Percentiles rank a stretch among this genome's conserved stretches.
Evolutionary conservation across 352 stramenopile genomes (phyloP).

Genomic region (Chrysophaeum taylorii): DNA sequence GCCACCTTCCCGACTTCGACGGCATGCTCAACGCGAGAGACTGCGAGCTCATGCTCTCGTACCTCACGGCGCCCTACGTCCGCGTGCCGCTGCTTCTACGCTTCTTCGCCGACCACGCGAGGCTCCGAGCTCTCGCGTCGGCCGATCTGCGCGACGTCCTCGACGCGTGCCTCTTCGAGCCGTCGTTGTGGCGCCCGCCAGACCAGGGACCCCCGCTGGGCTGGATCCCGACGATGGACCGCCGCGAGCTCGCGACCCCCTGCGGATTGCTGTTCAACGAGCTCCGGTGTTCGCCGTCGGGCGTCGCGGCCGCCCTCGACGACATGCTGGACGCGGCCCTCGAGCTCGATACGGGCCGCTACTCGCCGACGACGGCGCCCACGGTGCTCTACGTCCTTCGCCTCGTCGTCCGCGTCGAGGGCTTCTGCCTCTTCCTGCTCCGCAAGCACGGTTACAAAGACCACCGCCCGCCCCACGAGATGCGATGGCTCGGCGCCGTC

Average conservation of each 20-base stretch:
- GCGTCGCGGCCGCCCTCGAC: slow-evolving; percentile 52
- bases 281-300: slow-evolving; percentile 84
- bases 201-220: slow-evolving; percentile 46
- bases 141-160: slow-evolving; percentile 72
- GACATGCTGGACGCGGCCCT: slow-evolving; percentile 72
- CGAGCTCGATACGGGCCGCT: slow-evolving; percentile 64
- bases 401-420: slow-evolving; percentile 66
- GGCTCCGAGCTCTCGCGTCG: slow-evolving; percentile 54
- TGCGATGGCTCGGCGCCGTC: slow-evolving; percentile 23
- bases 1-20: slow-evolving; percentile 87
- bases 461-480: neutral
- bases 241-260: slow-evolving; percentile 75
- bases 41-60: slow-evolving; percentile 92
- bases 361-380: slow-evolving; percentile 30
- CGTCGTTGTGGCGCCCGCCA: slow-evolving; percentile 63
- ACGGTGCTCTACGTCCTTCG: slow-evolving; percentile 69
- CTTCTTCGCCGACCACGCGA: slow-evolving; percentile 81
- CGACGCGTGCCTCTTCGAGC: slow-evolving; percentile 72
- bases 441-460: neutral
- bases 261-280: slow-evolving; percentile 95
- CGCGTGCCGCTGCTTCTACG: slow-evolving; percentile 89
- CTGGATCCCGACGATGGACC: slow-evolving; percentile 49
- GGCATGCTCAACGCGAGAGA: slow-evolving; percentile 85
- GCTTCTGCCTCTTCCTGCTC: slow-evolving; percentile 64
- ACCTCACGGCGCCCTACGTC: slow-evolving; percentile 96